Percentiles rank a stretch among this genome's conserved stretches.
phyloP scores from a whole-genome alignment of 2,329 filamentous ascomycete genomes.

The Nakataea oryzae region DNA sequence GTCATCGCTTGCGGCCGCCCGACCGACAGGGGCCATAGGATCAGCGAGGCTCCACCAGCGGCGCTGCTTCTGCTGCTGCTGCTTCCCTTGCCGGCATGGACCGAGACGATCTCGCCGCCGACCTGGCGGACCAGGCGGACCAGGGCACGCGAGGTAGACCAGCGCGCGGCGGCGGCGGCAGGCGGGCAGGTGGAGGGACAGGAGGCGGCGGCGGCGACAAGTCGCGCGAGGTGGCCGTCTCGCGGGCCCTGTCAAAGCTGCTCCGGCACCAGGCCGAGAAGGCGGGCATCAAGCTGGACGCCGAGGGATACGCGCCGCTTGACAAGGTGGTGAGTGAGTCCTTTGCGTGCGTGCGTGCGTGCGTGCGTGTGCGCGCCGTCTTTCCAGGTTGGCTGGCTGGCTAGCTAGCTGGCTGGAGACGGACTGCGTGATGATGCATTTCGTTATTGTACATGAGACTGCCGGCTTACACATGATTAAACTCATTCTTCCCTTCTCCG shows the following conservation, averaged over 20 bases:
- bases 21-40: too few relatives aligned
- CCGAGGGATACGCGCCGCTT: constrained; percentile 47
- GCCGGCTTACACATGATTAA: too few relatives aligned
- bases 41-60: too few relatives aligned
- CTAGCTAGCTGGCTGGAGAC: too few relatives aligned
- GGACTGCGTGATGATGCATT: too few relatives aligned
- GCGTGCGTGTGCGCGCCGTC: too few relatives aligned
- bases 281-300: constrained; percentile 46
- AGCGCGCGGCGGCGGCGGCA: constrained; percentile 7
- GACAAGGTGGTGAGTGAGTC: constrained; percentile 44
- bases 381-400: too few relatives aligned
- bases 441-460: too few relatives aligned
- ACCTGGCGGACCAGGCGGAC: constrained; percentile 7
- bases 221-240: constrained; percentile 36
- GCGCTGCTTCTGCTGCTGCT: neutral
- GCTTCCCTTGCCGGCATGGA: constrained; percentile 9
- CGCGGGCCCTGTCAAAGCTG: constrained; percentile 42
- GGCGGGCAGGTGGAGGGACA: constrained; percentile 12
- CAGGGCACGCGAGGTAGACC: constrained; percentile 7
- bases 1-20: neutral
- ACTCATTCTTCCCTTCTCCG: too few relatives aligned
- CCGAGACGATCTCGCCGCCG: constrained; percentile 8
- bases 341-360: constrained; percentile 2
- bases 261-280: constrained; percentile 46
- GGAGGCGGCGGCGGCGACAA: constrained; percentile 19